Base-by-base conservation (phyloP, 2,329 filamentous ascomycete genomes). In the Ophiocordyceps robertsii region DNA sequence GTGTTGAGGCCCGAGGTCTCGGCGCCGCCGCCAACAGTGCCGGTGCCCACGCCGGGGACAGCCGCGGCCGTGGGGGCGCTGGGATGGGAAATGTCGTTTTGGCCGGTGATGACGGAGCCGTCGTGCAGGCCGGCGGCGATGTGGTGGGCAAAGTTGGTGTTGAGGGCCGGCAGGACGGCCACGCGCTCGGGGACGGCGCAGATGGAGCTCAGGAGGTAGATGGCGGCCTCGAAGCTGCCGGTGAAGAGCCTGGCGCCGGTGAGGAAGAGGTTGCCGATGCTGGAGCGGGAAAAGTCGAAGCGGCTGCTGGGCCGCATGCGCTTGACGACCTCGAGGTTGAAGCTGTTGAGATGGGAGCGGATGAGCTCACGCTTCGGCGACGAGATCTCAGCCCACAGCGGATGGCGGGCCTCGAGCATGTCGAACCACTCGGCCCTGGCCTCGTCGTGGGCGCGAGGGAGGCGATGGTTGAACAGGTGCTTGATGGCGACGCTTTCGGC, bases 131-230 rank as follows among this genome's bases (percentile, higher is more conserved):
- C 82, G 2, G 88, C 90, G 6, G 84, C 87, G 51, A 96, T 96
- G 61, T 96, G 90, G 54, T 94, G 85, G 0, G 86, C 86, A 66
- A 95, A 95, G 60, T 95, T 96, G 48, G 84, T 88, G 67, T 95
- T 94, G 52, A 96, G 85, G 4, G 85, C 87, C 0, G 90, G 92
- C 14, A 96, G 77, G 1, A 95, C 87, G 0, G 79, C 73, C 6
- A 92, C 78, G 41, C 79, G 72, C 11, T 77, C 72, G 0, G 87
- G 83, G 1, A 96, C 83, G n/a, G 77, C 78, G 55, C 89, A 94
- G 49, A 95, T 85, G 51, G 82, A 84, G 40, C 83, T 84, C 5
- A 96, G 73, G 2, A 96, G 75, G 57, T 95, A 95, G 47, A 96
- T 92, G 36, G 87, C 86, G 7, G 84, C 84, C 60, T 96, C 92